Base-by-base conservation (phyloP, 352 stramenopile genomes). In the Phytopythium vexans region DNA sequence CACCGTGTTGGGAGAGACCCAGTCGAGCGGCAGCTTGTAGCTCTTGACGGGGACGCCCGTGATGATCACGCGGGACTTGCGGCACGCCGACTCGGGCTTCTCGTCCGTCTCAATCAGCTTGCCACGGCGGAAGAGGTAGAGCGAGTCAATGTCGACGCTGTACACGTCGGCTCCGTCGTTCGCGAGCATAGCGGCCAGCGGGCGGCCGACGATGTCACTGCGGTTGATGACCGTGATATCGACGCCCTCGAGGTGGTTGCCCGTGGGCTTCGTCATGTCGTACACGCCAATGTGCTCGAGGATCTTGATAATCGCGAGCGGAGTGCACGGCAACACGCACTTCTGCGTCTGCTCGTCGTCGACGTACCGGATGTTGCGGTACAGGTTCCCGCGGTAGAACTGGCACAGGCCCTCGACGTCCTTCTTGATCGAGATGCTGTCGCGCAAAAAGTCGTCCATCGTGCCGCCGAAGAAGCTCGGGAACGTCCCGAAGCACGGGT, bases 371-470 rank as follows among this genome's bases (percentile, higher is more conserved):
- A 98, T 94, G 75, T 99, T 99, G 50, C 94, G 85, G 78, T 98
- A 99, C 31, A 99, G 61, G 62, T 99, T 98, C 50, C 88, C 90
- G 31, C 97, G 88, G 78, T 99, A 99, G 44, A 92, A 96, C 68
- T 97, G 93, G 73, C 93, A 98, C 15, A 99, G 70, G 15, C 97
- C 76, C 56, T 99, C 95, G 14, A 99, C 95, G 66, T 99, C 97
- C 72, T 98, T 98, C 72, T 98, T 96, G 58, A 97, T 87, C 40
- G 88, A 97, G 46, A 99, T 95, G 34, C 74, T 91, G 77, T 99
- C 97, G 54, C 97, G 87, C 33, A 99, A 60, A 52, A 98, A 98
- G 74, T 99, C 97, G 80, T 99, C 96, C 82, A 99, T 98, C 52
- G 83, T 92, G 43, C 92, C 94, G 32, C 97, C 97, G 54, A 86